phyloP scores from a whole-genome alignment of 1,284 basidiomycete genomes.

The Leccinum variabile region DNA sequence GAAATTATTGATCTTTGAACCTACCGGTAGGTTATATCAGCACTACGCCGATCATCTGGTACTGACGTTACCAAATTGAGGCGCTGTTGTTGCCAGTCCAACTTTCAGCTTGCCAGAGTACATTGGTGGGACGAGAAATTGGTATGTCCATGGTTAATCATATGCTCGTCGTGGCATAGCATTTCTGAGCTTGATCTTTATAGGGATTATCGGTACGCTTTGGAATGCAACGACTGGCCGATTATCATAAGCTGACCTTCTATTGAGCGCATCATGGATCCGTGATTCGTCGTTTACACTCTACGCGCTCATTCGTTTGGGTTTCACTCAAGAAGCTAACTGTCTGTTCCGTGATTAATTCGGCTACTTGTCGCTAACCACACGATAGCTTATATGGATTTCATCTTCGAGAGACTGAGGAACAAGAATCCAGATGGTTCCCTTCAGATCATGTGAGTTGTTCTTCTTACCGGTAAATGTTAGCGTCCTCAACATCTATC shows the following conservation, averaged over 20 bases:
- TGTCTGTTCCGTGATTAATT: slow-evolving; percentile 41
- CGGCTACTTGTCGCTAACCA: slow-evolving; percentile 16
- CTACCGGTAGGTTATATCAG: slow-evolving; percentile 55
- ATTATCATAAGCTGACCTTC: background rate
- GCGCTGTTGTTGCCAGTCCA: slow-evolving; percentile 89
- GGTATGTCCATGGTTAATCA: slow-evolving; percentile 46
- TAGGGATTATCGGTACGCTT: slow-evolving; percentile 68
- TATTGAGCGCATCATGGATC: slow-evolving; percentile 75
- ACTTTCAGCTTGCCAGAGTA: slow-evolving; percentile 92
- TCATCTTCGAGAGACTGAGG: slow-evolving; percentile 80
- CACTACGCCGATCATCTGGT: background rate
- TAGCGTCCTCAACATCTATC: background rate
- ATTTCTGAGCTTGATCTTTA: slow-evolving; percentile 3
- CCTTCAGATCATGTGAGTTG: slow-evolving; percentile 79
- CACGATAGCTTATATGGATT: slow-evolving; percentile 77
- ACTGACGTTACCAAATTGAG: slow-evolving; percentile 35
- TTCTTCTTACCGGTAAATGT: background rate
- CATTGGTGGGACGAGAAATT: slow-evolving; percentile 85
- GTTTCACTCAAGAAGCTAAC: slow-evolving; percentile 88
- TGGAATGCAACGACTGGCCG: background rate
- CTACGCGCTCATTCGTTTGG: slow-evolving; percentile 87
- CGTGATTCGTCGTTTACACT: slow-evolving; percentile 90
- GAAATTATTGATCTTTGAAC: slow-evolving; percentile 83
- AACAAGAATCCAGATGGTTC: slow-evolving; percentile 86
- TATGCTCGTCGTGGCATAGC: background rate